phyloP scores from a whole-genome alignment of 352 stramenopile genomes.

The Phytophthora ohioensis region DNA sequence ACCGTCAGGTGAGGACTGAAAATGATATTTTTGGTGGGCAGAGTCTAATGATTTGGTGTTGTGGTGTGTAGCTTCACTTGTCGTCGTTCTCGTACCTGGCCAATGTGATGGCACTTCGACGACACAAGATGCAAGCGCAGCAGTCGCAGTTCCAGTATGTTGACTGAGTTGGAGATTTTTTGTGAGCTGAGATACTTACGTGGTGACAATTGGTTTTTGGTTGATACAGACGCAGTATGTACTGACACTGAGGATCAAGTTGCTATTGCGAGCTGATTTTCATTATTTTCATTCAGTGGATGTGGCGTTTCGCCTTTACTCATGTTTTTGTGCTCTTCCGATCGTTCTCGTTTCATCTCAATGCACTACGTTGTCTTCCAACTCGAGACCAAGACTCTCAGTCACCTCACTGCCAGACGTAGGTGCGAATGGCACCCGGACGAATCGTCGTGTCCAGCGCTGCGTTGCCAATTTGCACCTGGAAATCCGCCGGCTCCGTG shows the following conservation, averaged over 20 bases:
- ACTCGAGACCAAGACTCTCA: neutral
- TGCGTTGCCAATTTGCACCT: constrained; percentile 55
- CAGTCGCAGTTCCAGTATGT: constrained; percentile 42
- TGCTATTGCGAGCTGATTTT: neutral
- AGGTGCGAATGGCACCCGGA: constrained; percentile 67
- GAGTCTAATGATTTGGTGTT: neutral
- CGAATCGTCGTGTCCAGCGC: constrained; percentile 41
- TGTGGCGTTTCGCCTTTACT: neutral
- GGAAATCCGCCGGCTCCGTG: constrained; percentile 69
- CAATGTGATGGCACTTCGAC: constrained; percentile 62
- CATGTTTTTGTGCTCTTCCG: neutral
- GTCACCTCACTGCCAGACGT: constrained; percentile 24
- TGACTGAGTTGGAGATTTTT: neutral
- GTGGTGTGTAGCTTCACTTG: constrained; percentile 43
- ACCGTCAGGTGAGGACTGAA: constrained; percentile 43
- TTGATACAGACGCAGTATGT: constrained; percentile 54
- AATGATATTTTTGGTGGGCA: neutral
- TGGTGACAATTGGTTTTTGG: neutral
- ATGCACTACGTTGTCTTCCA: neutral
- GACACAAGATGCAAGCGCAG: constrained; percentile 45
- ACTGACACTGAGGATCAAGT: constrained; percentile 24
- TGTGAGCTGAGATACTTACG: neutral
- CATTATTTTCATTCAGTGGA: constrained; percentile 17
- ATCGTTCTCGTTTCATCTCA: neutral
- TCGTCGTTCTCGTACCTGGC: constrained; percentile 62